Base-by-base conservation (phyloP, 2,329 filamentous ascomycete species). In the Didymella pomorum region DNA sequence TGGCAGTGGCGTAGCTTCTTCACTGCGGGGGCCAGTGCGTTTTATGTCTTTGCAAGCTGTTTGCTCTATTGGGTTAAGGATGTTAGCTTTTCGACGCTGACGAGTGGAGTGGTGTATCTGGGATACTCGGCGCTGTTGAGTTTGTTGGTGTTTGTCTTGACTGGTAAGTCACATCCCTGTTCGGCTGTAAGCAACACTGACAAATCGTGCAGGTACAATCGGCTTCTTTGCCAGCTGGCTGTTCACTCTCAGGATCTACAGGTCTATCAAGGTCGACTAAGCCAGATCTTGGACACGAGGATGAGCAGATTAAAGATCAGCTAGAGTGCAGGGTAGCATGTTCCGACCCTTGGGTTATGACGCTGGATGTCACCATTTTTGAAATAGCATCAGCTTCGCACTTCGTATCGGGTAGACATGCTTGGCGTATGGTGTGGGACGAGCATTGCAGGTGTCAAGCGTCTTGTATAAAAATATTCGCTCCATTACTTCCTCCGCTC, bases 1-100 rank as follows among this genome's bases (percentile, higher is more conserved):
- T 99, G 95, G 95, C 95, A 98, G 71, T 99, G 95, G 95, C 87
- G 95, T 51, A 89, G 93, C 6, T 99, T 99, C 81, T 85, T 92
- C 59, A 94, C 92, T 2, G 93, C 93, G 0, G 95, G 95, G 58
- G 94, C 93, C 73, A 96, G 90, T 51, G 93, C 93, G 1, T 86
- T 86, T 14, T 99, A 98, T 75, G 93, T 99, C 44, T 98, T 98
- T 77, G 80, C 90, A 37, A 96, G 97, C 77, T 93, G 93, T 52
- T 79, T 99, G 67, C 83, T 97, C 52, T 98, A 97, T 79, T 95
- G 95, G 86, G 81, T 93, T 33, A 93, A 91, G 70, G 93, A 94
- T 76, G 83, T 98, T 58, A 93, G 89, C 69, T 89, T 98, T 64
- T 89, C 90, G 56, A 91, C 91, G 11, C 80, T 97, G 70, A 91